Evolutionary conservation across 306 rosid species (phyloP).

Genomic region (Prinsepia uniflora): DNA sequence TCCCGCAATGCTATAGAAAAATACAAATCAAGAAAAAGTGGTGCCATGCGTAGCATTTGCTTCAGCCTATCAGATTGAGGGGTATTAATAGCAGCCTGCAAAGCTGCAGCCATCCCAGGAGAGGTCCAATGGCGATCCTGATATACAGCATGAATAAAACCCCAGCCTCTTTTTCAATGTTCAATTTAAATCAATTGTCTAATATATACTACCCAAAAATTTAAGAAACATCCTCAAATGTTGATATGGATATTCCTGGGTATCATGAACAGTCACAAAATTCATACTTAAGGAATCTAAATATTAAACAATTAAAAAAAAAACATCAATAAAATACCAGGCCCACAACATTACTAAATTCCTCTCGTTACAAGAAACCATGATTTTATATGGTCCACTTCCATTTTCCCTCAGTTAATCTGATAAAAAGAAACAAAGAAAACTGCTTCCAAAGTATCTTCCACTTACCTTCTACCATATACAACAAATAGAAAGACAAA

Average conservation of each 20-base stretch:
- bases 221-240: background rate
- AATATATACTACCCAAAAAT: background rate
- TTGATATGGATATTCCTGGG: background rate
- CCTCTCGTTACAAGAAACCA: background rate
- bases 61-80: conserved; percentile 83
- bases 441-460: background rate
- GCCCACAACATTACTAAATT: background rate
- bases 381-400: background rate
- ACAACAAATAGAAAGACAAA: background rate
- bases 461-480: background rate
- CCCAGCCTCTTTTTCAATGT: conserved; percentile 11
- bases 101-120: conserved; percentile 63
- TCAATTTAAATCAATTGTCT: background rate
- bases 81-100: conserved; percentile 57
- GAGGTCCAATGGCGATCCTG: conserved; percentile 98
- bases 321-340: background rate
- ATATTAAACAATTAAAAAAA: background rate
- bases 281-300: background rate
- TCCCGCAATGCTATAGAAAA: conserved; percentile 60
- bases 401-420: background rate
- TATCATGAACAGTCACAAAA: background rate
- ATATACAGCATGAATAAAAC: conserved; percentile 23
- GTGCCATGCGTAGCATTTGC: conserved; percentile 57
- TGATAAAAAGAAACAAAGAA: background rate
- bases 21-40: conserved; percentile 72